These are phyloP conservation scores for Euphorbia schlechtendalii DNA, from an alignment of 441 rosid species.

Conservation along the genomic window DNA sequence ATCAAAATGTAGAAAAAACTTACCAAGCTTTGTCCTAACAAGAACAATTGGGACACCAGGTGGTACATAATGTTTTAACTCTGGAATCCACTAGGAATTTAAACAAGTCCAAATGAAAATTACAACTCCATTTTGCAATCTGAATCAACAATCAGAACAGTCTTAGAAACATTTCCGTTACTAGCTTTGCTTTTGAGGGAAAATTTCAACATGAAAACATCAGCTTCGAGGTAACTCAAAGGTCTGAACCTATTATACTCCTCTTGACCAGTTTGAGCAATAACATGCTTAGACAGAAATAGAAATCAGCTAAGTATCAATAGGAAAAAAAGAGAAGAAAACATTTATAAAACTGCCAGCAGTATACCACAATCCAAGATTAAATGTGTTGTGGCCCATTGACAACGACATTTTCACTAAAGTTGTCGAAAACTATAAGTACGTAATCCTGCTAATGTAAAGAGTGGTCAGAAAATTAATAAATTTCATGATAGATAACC, in stretches of 20 bases:
- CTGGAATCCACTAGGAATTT: constrained; percentile 77
- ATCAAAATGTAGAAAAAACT: neutral
- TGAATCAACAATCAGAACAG: constrained; percentile 32
- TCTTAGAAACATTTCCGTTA: constrained; percentile 76
- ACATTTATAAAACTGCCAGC: constrained; percentile 43
- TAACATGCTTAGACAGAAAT: constrained; percentile 16
- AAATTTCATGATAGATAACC: too few species aligned
- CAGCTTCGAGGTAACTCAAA: constrained; percentile 66
- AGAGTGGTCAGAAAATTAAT: constrained; percentile 13
- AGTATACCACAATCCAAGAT: constrained; percentile 85
- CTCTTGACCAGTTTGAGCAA: constrained; percentile 60
- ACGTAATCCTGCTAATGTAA: constrained; percentile 60
- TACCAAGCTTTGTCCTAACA: constrained; percentile 83
- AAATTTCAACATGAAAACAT: constrained; percentile 75
- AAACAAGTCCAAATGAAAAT: constrained; percentile 9
- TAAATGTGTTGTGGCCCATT: constrained; percentile 81
- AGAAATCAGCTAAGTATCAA: neutral
- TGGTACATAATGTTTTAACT: constrained; percentile 65
- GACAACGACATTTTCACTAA: constrained; percentile 89
- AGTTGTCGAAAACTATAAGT: constrained; percentile 89
- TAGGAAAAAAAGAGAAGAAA: neutral
- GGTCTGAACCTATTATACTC: constrained; percentile 56
- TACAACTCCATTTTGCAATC: neutral
- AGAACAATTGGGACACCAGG: constrained; percentile 84
- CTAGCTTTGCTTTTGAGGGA: constrained; percentile 91